A percentile compares a stretch with the other conserved stretches of the same genome.
phyloP scores from a whole-genome alignment of 805 yeast genomes.

The Candida vartiovaarae region DNA sequence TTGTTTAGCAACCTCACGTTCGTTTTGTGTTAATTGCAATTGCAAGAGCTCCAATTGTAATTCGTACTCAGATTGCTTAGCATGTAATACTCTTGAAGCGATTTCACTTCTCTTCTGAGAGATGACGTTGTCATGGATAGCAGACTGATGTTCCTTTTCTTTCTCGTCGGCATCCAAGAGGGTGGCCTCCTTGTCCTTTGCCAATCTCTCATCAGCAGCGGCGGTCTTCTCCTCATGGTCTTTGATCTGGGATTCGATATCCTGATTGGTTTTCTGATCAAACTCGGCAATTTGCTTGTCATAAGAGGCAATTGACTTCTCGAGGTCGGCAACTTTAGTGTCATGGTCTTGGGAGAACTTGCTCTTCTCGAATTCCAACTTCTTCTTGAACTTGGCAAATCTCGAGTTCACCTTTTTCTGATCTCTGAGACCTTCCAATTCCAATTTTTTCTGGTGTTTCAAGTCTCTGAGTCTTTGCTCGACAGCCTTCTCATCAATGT shows the following conservation, averaged over 20 bases:
- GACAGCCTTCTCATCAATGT: conserved; percentile 19
- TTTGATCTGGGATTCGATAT: conserved; percentile 14
- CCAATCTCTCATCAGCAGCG: conserved; percentile 18
- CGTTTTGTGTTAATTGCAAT: conserved; percentile 19
- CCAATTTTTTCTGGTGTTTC: conserved; percentile 21
- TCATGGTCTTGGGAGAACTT: conserved; percentile 13
- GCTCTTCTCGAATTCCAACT: conserved; percentile 19
- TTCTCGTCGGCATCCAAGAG: conserved; percentile 11
- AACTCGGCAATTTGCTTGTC: conserved; percentile 17
- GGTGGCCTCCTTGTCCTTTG: conserved; percentile 12
- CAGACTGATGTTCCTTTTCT: conserved; percentile 11
- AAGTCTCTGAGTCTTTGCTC: conserved; percentile 18
- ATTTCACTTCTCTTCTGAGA: conserved; percentile 20
- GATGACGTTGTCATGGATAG: conserved; percentile 16
- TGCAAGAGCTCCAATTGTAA: conserved; percentile 18
- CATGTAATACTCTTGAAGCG: conserved; percentile 20
- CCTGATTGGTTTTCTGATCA: conserved; percentile 17
- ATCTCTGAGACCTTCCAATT: conserved; percentile 20
- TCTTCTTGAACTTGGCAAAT: conserved; percentile 22
- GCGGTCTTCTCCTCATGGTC: conserved; percentile 8
- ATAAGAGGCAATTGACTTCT: conserved; percentile 14
- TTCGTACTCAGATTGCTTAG: conserved; percentile 22
- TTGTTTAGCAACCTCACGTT: conserved; percentile 20
- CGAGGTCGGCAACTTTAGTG: conserved; percentile 15
- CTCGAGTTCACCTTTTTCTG: conserved; percentile 19